Percentiles rank a stretch among this genome's conserved stretches.
Evolutionary conservation across 169 alveolate species (phyloP).

Genomic region (Besnoitia besnoiti): DNA sequence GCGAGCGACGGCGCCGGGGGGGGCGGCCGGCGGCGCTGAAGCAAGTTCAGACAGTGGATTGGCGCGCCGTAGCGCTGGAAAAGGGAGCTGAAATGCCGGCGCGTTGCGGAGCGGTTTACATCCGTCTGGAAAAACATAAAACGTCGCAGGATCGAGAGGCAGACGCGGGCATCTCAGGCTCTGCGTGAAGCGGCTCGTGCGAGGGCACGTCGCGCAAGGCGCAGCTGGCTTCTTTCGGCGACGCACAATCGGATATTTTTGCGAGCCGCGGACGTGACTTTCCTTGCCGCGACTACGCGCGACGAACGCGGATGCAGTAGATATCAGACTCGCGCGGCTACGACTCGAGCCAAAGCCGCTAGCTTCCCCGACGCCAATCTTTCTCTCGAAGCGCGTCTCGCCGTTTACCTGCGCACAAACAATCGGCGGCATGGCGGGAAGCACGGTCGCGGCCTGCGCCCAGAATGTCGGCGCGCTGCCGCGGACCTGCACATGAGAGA

Average conservation of each 20-base stretch:
- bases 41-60: slow-evolving; percentile 4
- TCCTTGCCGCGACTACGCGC: too few species aligned
- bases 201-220: too few species aligned
- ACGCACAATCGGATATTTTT: too few species aligned
- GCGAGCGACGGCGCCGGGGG: background rate
- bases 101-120: slow-evolving; percentile 29
- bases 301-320: too few species aligned
- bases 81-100: slow-evolving; percentile 21
- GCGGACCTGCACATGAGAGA: slow-evolving; percentile 22
- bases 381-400: background rate
- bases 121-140: slow-evolving; percentile 38
- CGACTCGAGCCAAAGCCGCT: too few species aligned
- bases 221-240: too few species aligned
- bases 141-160: too few species aligned
- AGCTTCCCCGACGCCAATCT: too few species aligned
- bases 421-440: slow-evolving; percentile 25
- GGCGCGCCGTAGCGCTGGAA: slow-evolving; percentile 52
- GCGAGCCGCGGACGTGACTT: too few species aligned
- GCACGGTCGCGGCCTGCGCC: slow-evolving; percentile 39
- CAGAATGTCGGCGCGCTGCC: slow-evolving; percentile 48
- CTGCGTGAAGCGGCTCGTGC: too few species aligned
- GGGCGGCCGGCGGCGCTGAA: background rate
- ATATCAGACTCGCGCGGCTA: too few species aligned
- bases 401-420: background rate
- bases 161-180: too few species aligned